Conservation (phyloP, 2,329 filamentous ascomycete genomes). For the Epichloe aotearoae region DNA sequence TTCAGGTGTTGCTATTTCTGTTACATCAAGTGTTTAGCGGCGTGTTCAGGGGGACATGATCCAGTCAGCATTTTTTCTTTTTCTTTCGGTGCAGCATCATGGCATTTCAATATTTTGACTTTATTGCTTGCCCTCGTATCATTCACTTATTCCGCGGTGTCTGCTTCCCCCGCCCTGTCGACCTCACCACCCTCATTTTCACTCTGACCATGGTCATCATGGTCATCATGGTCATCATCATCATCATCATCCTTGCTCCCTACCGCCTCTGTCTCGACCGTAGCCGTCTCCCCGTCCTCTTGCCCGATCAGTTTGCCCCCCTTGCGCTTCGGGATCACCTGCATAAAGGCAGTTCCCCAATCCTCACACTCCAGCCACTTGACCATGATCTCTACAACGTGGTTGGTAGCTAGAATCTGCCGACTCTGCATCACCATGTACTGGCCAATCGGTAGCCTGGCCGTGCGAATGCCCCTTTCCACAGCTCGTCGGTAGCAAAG, state of each 20-base stretch:
- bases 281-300: conserved; percentile 10
- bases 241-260: conserved; percentile 18
- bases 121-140: neutral
- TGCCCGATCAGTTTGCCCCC: conserved; percentile 52
- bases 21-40: too few species aligned
- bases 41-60: too few species aligned
- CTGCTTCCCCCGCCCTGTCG: neutral
- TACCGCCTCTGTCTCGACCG: conserved; percentile 11
- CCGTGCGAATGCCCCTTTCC: conserved; percentile 68
- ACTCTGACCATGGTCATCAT: neutral
- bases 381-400: conserved; percentile 94
- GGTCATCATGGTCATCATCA: neutral
- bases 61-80: too few species aligned
- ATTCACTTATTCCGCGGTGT: neutral
- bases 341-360: conserved; percentile 81
- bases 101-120: neutral
- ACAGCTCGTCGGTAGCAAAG: conserved; percentile 76
- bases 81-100: neutral
- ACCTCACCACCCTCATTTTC: conserved; percentile 1
- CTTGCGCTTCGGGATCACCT: conserved; percentile 83
- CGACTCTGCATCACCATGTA: conserved; percentile 85
- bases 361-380: conserved; percentile 82
- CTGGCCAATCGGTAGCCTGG: conserved; percentile 86
- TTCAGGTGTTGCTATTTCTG: too few species aligned
- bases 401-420: conserved; percentile 81